Conservation (phyloP, 441 rosid genomes). For the Pelargonium australe region DNA sequence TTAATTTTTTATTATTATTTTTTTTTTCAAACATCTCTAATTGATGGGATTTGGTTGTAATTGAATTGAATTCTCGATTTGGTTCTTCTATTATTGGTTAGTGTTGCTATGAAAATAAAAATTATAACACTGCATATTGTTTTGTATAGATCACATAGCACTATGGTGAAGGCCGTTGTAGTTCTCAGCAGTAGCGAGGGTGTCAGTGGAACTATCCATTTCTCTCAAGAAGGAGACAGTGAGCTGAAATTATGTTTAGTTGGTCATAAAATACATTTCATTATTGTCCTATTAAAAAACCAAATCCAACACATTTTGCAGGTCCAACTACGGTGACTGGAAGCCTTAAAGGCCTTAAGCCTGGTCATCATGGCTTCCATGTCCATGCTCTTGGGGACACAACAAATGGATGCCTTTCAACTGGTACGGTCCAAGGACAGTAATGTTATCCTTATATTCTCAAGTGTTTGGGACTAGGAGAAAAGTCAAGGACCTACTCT, state of each 20-base stretch:
- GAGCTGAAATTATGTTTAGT: neutral
- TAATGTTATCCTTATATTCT: neutral
- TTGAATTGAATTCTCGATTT: too few species aligned
- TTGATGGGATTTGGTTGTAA: too few species aligned
- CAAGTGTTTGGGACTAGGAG: neutral
- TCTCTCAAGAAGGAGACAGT: neutral
- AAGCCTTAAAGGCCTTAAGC: constrained; percentile 67
- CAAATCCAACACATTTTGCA: constrained; percentile 20
- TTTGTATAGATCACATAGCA: neutral
- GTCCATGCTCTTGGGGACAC: constrained; percentile 93
- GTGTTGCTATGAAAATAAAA: neutral
- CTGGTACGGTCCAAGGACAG: constrained; percentile 40
- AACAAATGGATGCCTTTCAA: constrained; percentile 97
- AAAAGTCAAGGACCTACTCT: neutral
- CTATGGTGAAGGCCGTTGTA: constrained; percentile 6
- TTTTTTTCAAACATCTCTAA: too few species aligned
- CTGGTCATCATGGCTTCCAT: constrained; percentile 93
- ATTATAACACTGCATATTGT: neutral
- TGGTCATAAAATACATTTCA: neutral
- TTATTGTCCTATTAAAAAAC: neutral
- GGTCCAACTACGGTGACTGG: constrained; percentile 77
- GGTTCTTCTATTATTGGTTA: too few species aligned
- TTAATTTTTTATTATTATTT: too few species aligned
- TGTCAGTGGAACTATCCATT: neutral
- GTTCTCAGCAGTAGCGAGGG: constrained; percentile 8